Conservation (phyloP, 306 rosid species). For the Cucurbita maxima region DNA sequence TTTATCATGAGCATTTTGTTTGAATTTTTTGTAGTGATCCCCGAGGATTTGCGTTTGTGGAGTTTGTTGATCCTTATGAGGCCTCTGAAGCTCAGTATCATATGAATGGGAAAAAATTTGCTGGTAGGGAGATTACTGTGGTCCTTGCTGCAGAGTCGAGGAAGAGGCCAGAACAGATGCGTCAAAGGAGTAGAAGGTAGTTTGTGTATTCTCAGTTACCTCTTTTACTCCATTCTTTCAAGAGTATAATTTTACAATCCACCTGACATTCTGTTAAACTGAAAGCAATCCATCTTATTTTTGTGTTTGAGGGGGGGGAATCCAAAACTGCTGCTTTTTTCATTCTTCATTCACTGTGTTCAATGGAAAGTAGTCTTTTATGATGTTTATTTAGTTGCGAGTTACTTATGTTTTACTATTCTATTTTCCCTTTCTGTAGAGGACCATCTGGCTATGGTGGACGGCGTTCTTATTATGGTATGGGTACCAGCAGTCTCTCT, state of each 20-base stretch:
- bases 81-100: slow-evolving; percentile 98
- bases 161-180: slow-evolving; percentile 98
- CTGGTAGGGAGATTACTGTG: slow-evolving; percentile 94
- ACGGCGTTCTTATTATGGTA: slow-evolving; percentile 72
- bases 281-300: background rate
- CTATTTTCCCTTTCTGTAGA: slow-evolving; percentile 23
- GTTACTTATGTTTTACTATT: background rate
- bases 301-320: background rate
- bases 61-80: slow-evolving; percentile 83
- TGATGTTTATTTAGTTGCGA: background rate
- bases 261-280: background rate
- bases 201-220: slow-evolving; percentile 11
- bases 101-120: slow-evolving; percentile 86
- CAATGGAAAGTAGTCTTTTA: background rate
- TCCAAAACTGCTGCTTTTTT: background rate
- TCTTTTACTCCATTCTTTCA: background rate
- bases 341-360: background rate
- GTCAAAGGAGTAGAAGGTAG: slow-evolving; percentile 58
- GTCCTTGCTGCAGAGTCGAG: slow-evolving; percentile 90
- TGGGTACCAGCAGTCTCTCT: background rate
- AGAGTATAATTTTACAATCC: background rate
- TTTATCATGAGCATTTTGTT: slow-evolving; percentile 16
- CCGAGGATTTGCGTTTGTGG: slow-evolving; percentile 97
- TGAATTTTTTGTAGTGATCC: slow-evolving; percentile 59
- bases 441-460: slow-evolving; percentile 58